Percentiles rank a stretch among this genome's conserved stretches.
phyloP scores from a whole-genome alignment of 371 early-diverging fungal genomes.

The Encephalitozoon romaleae region DNA sequence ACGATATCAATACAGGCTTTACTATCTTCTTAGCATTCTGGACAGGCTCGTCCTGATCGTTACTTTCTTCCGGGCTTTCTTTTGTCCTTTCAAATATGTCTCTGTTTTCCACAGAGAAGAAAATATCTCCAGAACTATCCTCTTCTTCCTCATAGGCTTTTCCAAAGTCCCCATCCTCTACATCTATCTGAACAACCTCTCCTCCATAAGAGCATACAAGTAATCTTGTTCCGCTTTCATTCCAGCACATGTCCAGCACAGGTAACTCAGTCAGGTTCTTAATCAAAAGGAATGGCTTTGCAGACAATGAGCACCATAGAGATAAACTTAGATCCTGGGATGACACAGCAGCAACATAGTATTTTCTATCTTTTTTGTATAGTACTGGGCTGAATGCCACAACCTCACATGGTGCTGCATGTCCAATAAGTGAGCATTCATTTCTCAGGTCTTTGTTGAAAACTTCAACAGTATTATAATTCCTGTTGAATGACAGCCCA shows the following conservation, averaged over 20 bases:
- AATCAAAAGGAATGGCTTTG: conserved; percentile 58
- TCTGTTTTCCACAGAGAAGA: conserved; percentile 13
- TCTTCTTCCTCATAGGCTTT: conserved; percentile 1
- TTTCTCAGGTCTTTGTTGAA: conserved; percentile 27
- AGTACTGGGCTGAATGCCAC: conserved; percentile 45
- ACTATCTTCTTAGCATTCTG: neutral
- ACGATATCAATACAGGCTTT: neutral
- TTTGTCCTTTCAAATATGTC: conserved; percentile 7
- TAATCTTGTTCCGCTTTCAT: conserved; percentile 35
- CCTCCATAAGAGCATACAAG: conserved; percentile 59
- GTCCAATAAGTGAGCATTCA: conserved; percentile 57
- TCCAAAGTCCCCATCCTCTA: conserved; percentile 50
- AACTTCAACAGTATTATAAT: conserved; percentile 48
- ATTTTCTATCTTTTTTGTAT: neutral
- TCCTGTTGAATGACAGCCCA: conserved; percentile 55
- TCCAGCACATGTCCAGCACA: conserved; percentile 58
- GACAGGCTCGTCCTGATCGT: neutral
- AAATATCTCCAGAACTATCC: conserved; percentile 19
- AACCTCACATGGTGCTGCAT: conserved; percentile 57
- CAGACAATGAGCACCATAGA: conserved; percentile 52
- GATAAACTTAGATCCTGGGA: conserved; percentile 58
- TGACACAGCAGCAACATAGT: conserved; percentile 53
- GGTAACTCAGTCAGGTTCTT: conserved; percentile 58
- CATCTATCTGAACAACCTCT: conserved; percentile 44
- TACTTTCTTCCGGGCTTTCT: conserved; percentile 9